These are phyloP conservation scores for Fraxinus anomala DNA, from an alignment of 257 asterid genomes.

Conservation along the genomic window DNA sequence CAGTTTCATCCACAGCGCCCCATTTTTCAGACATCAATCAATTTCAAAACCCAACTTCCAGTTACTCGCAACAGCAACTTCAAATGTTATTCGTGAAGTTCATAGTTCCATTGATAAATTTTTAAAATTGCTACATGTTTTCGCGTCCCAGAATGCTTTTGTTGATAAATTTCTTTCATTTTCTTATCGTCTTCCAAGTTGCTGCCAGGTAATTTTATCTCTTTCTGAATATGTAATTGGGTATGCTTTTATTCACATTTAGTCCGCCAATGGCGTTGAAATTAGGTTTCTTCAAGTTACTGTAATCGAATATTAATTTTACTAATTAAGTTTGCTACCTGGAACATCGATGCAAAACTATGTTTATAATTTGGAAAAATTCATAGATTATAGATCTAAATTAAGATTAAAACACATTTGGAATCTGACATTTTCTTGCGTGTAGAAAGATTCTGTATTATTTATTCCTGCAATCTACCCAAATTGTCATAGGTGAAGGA, in stretches of 20 bases:
- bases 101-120: slow-evolving; percentile 46
- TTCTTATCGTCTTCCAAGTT: slow-evolving; percentile 46
- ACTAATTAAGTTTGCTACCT: background rate
- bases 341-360: background rate
- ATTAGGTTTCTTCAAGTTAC: background rate
- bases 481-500: background rate
- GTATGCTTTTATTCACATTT: background rate
- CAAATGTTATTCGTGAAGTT: slow-evolving; percentile 45
- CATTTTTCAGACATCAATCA: slow-evolving; percentile 43
- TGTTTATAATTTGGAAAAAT: background rate
- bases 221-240: background rate
- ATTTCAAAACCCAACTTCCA: slow-evolving; percentile 42
- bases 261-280: background rate
- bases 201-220: slow-evolving; percentile 43
- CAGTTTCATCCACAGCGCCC: slow-evolving; percentile 31
- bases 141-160: slow-evolving; percentile 46
- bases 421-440: background rate
- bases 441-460: background rate
- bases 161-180: slow-evolving; percentile 44
- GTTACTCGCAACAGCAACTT: slow-evolving; percentile 35
- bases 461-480: background rate
- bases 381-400: background rate
- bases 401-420: background rate
- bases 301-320: too few species aligned
- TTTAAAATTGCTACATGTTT: slow-evolving; percentile 31